Percentiles rank a stretch among this genome's conserved stretches.
Conservation (phyloP, 371 early-diverging fungal species). For the Blakeslea trispora region DNA sequence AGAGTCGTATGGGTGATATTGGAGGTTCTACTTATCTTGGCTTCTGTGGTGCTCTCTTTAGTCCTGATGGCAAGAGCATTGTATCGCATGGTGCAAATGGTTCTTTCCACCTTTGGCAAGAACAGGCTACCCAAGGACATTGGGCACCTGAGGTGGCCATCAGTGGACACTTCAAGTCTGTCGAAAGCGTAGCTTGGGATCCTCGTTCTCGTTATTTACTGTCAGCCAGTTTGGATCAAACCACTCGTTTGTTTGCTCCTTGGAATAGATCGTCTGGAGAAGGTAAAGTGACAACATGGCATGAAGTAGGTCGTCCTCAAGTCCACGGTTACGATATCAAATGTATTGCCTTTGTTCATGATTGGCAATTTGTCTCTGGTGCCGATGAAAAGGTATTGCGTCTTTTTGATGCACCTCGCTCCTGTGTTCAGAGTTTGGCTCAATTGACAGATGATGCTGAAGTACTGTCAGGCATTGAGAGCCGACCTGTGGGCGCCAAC, state of each 20-base stretch:
- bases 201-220: conserved; percentile 74
- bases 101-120: conserved; percentile 86
- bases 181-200: conserved; percentile 84
- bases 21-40: conserved; percentile 81
- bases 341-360: conserved; percentile 78
- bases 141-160: conserved; percentile 76
- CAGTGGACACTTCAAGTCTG: conserved; percentile 79
- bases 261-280: conserved; percentile 56
- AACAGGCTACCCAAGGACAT: conserved; percentile 43
- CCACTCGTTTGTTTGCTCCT: conserved; percentile 80
- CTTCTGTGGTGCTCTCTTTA: conserved; percentile 79
- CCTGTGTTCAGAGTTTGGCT: conserved; percentile 73
- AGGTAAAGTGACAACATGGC: conserved; percentile 66
- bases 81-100: conserved; percentile 88
- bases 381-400: conserved; percentile 95
- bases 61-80: conserved; percentile 67
- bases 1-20: conserved; percentile 88
- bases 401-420: conserved; percentile 86
- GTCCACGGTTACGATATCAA: conserved; percentile 96
- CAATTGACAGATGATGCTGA: conserved; percentile 49
- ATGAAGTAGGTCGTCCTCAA: conserved; percentile 94
- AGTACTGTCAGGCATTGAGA: conserved; percentile 45
- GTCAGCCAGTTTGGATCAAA: conserved; percentile 86
- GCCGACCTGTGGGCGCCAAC: conserved; percentile 77
- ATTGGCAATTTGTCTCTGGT: conserved; percentile 81